Evolutionary conservation across 164 flowering plant genomes (phyloP).

Genomic region (Vitis vinifera): DNA sequence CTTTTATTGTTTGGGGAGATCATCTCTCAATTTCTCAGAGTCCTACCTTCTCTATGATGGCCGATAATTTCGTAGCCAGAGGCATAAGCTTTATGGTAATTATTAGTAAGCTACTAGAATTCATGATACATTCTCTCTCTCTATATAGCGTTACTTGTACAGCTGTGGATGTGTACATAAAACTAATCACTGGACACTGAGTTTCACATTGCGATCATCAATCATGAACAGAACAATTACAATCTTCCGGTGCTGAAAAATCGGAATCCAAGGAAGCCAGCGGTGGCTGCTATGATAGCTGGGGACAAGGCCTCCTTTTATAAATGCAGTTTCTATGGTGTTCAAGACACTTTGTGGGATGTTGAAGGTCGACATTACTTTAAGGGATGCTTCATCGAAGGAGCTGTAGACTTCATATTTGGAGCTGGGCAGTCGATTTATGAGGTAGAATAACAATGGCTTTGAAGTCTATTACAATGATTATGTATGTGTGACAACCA

Average conservation of each 20-base stretch:
- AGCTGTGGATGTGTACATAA: too few relatives aligned
- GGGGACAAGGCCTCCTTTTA: slow-evolving; percentile 54
- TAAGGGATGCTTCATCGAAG: slow-evolving; percentile 33
- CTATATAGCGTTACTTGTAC: not conserved
- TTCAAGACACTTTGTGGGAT: slow-evolving; percentile 80
- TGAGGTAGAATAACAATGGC: slow-evolving; percentile 31
- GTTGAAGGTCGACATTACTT: slow-evolving; percentile 53
- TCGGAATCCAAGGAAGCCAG: slow-evolving; percentile 37
- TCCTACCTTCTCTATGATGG: slow-evolving; percentile 39
- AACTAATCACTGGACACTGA: too few relatives aligned
- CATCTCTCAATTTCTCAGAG: slow-evolving; percentile 23
- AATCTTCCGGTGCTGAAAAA: not conserved
- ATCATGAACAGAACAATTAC: too few relatives aligned
- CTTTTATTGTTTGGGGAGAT: slow-evolving; percentile 41
- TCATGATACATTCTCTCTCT: not conserved
- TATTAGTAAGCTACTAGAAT: not conserved
- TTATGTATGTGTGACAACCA: not conserved
- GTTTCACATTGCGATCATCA: too few relatives aligned
- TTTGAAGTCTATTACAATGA: not conserved
- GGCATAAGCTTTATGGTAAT: slow-evolving; percentile 41
- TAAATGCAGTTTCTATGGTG: slow-evolving; percentile 43
- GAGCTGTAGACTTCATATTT: slow-evolving; percentile 69
- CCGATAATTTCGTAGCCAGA: slow-evolving; percentile 46
- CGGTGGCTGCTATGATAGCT: slow-evolving; percentile 50
- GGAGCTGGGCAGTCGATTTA: slow-evolving; percentile 66